Base-by-base conservation (phyloP, 108 stramenopile species). In the Asterionellopsis glacialis region DNA sequence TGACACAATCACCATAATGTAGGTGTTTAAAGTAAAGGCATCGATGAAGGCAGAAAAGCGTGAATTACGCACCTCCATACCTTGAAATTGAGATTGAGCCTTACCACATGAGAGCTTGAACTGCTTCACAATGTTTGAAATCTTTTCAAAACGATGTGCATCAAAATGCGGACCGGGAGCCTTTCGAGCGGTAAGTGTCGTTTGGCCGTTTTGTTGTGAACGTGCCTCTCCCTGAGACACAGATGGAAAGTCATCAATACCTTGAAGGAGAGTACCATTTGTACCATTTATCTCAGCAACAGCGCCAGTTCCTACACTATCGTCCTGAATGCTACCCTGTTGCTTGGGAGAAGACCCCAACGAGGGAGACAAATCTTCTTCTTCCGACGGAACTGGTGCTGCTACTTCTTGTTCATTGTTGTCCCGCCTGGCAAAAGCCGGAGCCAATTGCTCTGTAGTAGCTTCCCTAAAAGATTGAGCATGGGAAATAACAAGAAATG, bases 71-170 rank as follows among this genome's bases (percentile, higher is more conserved):
- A 98, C 97, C 67, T 96, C 82, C 97, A 98, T 98, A 9, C 95
- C 96, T 64, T 96, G 91, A 67, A 99, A 98, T 61, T 93, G 81
- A 9, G 93, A 89, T 67, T 95, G 87, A 1, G 95, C 88, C 77
- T 98, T 98, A 58, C 89, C 90, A 64, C 97, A 98, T 68, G 78
- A 79, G 23, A 98, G 84, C 66, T 99, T 99, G 88, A 99, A 97
- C 66, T 99, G 98, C 73, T 99, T 99, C 72, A 99, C 90, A 81
- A 99, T 99, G 64, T 99, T 99, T 75, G 89, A 91, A 45, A 99
- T 97, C 68, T 98, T 98, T 87, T 99, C 98, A 85, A 95, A 97
- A 22, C 98, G 93, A 68, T 99, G 98, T n/a, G 86, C 79, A 73
- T 99, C 98, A 68, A 90, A 81, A 65, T 97, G 94, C 16, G 74